Base-by-base conservation (phyloP, 805 yeast species). In the Danielozyma ontarioensis region DNA sequence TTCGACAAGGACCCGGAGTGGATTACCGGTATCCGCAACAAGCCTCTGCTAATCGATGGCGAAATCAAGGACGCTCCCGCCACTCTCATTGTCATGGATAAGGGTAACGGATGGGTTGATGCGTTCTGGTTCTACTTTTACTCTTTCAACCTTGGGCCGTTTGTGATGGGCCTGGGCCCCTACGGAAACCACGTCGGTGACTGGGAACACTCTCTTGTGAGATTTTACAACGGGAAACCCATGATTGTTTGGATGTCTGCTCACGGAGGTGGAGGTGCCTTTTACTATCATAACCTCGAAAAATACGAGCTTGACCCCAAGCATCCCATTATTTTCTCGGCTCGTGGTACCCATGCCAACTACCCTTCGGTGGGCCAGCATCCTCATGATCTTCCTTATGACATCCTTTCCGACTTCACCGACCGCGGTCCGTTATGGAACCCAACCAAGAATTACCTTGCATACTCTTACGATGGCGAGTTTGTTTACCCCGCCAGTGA, bases 171-270 rank as follows among this genome's bases (percentile, higher is more conserved):
- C 3, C 74, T 76, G 24, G 98, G 98, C 0, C 98, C 98, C 0
- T 93, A 83, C 65, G 98, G 98, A 0, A 84, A 90, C 54, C 98
- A 90, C 53, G 78, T 93, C 22, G 98, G 97, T 5, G 98, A 90
- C 62, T 90, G 98, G 98, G 98, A 90, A 48, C 98, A 90, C 56
- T 78, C 94, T 1, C 61, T 90, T 23, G 90, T 88, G 11, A 68
- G 98, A 17, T 90, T 86, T 53, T 76, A 79, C 48, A 72, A 81
- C 3, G 95, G 96, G 1, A 61, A 68, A 37, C 97, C 98, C 0
- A 68, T 79, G 10, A 74, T 83, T 33, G 77, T 89, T 14, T 90
- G 97, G 97, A 83, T 93, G 94, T 81, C 94, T 18, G 97, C 97
- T 1, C 98, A 90, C 58, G 96, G 97, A 2, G 97, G 97, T 10